These are phyloP conservation scores for Fusarium marasasianum DNA, from an alignment of 2,329 filamentous ascomycete genomes.

Conservation along the genomic window DNA sequence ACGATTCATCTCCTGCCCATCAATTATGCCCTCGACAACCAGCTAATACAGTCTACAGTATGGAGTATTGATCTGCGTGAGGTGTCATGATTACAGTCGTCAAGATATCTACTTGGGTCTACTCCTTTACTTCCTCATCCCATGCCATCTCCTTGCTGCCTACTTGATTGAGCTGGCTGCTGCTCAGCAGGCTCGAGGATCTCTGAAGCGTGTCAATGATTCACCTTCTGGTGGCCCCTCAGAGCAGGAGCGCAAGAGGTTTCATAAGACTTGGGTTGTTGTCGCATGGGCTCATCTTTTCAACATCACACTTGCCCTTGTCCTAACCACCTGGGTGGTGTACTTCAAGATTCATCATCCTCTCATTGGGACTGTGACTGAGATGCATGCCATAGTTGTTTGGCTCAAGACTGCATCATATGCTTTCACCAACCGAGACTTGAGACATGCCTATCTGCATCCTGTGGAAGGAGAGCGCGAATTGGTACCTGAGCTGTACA, in stretches of 20 bases:
- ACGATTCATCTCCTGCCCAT: not conserved
- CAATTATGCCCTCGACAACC: not conserved
- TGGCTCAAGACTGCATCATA: conserved; percentile 98
- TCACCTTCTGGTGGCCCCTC: conserved; percentile 58
- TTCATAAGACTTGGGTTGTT: conserved; percentile 80
- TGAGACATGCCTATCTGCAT: conserved; percentile 89
- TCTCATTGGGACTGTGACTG: conserved; percentile 88
- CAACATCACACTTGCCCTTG: conserved; percentile 84
- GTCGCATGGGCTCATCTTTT: conserved; percentile 83
- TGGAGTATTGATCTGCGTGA: conserved; percentile 90
- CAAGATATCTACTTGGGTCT: conserved; percentile 81
- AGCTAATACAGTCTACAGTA: conserved; percentile 66
- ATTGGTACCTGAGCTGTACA: conserved; percentile 83
- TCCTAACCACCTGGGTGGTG: conserved; percentile 83
- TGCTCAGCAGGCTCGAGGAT: conserved; percentile 78
- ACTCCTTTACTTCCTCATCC: conserved; percentile 85
- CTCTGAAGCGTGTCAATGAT: conserved; percentile 63
- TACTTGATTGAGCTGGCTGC: conserved; percentile 89
- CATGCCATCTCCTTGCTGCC: conserved; percentile 88
- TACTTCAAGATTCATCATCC: conserved; percentile 95
- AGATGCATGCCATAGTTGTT: conserved; percentile 92
- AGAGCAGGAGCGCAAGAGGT: conserved; percentile 70
- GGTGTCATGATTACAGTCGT: conserved; percentile 85
- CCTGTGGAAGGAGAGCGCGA: conserved; percentile 73
- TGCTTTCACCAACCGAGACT: conserved; percentile 94